phyloP scores from a whole-genome alignment of 768 basidiomycete species.

The Calocera cornea region DNA sequence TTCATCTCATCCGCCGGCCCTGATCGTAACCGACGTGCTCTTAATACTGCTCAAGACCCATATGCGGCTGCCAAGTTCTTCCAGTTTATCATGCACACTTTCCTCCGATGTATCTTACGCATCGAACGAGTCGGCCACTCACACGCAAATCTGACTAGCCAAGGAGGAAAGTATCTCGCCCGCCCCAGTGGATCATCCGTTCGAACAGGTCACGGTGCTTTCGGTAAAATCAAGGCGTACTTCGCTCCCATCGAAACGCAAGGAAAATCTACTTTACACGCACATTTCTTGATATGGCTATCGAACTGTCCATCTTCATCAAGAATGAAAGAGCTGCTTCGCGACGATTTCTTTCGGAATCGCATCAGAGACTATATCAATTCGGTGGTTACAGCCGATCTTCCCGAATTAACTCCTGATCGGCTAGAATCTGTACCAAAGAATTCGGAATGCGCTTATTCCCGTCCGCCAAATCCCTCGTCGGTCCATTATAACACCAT shows the following conservation, averaged over 20 bases:
- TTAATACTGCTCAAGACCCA: conserved; percentile 28
- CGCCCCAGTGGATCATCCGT: not conserved
- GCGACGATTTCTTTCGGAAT: conserved; percentile 17
- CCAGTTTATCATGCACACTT: conserved; percentile 23
- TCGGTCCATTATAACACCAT: no score
- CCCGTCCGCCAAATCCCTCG: conserved; percentile 28
- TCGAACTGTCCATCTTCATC: conserved; percentile 22
- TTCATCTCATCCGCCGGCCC: conserved; percentile 24
- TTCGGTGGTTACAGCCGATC: not conserved
- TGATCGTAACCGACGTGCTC: conserved; percentile 10
- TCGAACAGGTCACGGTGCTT: conserved; percentile 24
- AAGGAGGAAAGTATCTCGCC: not conserved
- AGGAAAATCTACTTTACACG: conserved; percentile 31
- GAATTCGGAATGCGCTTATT: conserved; percentile 21
- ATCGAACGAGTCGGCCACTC: conserved; percentile 17
- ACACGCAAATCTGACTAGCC: not conserved
- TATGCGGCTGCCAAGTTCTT: conserved; percentile 34
- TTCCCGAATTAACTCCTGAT: not conserved
- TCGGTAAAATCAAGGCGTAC: conserved; percentile 26
- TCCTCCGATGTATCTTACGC: conserved; percentile 26
- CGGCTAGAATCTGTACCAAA: not conserved
- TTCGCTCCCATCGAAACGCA: conserved; percentile 32
- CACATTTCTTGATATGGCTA: conserved; percentile 32
- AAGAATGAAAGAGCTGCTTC: conserved; percentile 20
- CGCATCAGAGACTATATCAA: not conserved